A percentile compares a stretch with the other conserved stretches of the same genome.
Conservation (phyloP, 352 stramenopile genomes). For the Pythium utonaiense region DNA sequence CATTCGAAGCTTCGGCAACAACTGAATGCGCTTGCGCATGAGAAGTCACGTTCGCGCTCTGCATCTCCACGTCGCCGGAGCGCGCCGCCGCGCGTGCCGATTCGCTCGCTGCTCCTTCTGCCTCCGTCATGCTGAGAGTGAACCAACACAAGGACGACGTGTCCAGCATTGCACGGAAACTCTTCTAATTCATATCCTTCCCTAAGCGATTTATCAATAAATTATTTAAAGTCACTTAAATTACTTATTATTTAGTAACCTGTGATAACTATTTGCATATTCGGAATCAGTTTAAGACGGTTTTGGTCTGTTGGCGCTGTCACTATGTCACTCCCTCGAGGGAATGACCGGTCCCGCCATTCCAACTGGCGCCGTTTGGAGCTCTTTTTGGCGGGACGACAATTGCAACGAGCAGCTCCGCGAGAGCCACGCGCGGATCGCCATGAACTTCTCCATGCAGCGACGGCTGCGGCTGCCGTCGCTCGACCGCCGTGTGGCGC, state of each 20-base stretch:
- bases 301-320: background rate
- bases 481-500: slow-evolving; percentile 67
- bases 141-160: background rate
- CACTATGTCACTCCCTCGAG: slow-evolving; percentile 1
- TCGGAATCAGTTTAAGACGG: background rate
- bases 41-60: background rate
- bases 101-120: slow-evolving; percentile 1
- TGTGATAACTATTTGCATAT: too few relatives aligned
- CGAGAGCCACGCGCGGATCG: background rate
- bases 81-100: background rate
- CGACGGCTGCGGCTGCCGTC: slow-evolving; percentile 54
- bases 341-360: background rate
- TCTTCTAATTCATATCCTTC: background rate
- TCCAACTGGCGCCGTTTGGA: slow-evolving; percentile 4
- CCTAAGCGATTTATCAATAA: background rate
- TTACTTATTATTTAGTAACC: too few relatives aligned
- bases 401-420: background rate
- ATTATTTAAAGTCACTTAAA: too few relatives aligned
- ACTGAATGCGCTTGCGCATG: background rate
- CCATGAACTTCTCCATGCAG: slow-evolving; percentile 63
- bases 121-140: slow-evolving; percentile 14
- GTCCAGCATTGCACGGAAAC: background rate
- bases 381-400: slow-evolving; percentile 6
- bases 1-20: background rate
- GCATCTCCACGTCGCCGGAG: slow-evolving; percentile 15